A percentile compares a stretch with the other conserved stretches of the same genome.
Evolutionary conservation across 2,329 filamentous ascomycete genomes (phyloP).

Genomic region (Aspergillus fischeri): DNA sequence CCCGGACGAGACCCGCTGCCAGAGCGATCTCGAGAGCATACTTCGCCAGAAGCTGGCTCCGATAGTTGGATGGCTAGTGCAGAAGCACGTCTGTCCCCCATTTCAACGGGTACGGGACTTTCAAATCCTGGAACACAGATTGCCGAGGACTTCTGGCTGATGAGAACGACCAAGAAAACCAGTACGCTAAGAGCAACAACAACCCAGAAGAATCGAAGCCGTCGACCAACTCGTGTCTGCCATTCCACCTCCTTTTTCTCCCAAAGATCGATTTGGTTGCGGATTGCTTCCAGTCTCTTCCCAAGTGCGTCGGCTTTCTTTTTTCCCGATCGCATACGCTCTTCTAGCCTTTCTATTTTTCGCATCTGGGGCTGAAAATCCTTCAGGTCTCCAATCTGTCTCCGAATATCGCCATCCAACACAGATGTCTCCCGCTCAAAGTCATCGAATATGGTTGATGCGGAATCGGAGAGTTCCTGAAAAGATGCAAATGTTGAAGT

Average conservation of each 20-base stretch:
- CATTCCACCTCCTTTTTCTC: conserved; percentile 41
- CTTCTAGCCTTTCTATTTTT: conserved; percentile 34
- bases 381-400: conserved; percentile 35
- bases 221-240: conserved; percentile 35
- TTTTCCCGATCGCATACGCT: conserved; percentile 36
- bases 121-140: conserved; percentile 1
- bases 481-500: conserved; percentile 40
- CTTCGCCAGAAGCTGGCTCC: not conserved
- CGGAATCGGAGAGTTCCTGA: conserved; percentile 37
- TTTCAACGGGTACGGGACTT: conserved; percentile 6
- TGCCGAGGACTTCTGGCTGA: conserved; percentile 23
- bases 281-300: conserved; percentile 36
- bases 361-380: conserved; percentile 36
- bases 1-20: not conserved
- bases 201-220: conserved; percentile 38
- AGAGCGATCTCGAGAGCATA: not conserved
- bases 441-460: conserved; percentile 31
- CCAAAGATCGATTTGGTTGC: conserved; percentile 39
- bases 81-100: not conserved
- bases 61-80: not conserved
- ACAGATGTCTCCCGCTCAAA: conserved; percentile 35
- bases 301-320: conserved; percentile 34
- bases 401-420: conserved; percentile 35
- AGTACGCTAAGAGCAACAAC: conserved; percentile 23
- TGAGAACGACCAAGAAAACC: conserved; percentile 27